Conservation (phyloP, 805 yeast genomes). For the Suhomyces kilbournensis region DNA sequence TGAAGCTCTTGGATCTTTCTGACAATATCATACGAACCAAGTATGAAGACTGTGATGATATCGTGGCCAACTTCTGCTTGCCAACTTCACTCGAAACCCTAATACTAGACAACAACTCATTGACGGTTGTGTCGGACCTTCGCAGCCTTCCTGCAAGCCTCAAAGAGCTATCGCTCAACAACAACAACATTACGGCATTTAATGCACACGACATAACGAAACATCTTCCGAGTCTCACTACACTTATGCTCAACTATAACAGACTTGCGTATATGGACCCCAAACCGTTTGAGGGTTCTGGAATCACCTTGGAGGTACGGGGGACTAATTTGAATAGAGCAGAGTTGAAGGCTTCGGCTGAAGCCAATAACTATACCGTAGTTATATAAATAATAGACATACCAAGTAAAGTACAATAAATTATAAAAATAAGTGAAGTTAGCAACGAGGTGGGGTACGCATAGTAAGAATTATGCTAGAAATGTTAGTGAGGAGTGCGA, state of each 20-base stretch:
- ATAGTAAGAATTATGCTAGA: no score
- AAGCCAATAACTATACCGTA: neutral
- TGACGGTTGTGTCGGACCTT: slow-evolving; percentile 18
- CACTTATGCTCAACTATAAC: neutral
- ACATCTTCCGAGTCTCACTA: slow-evolving; percentile 10
- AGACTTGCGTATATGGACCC: neutral
- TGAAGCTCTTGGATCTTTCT: slow-evolving; percentile 14
- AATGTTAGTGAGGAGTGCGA: no score
- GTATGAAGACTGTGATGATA: slow-evolving; percentile 13
- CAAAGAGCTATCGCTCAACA: slow-evolving; percentile 19
- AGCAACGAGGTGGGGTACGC: no score
- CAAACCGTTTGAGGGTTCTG: neutral
- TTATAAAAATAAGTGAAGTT: no score
- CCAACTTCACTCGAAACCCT: slow-evolving; percentile 24
- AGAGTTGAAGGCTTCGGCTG: neutral
- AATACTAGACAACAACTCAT: slow-evolving; percentile 23
- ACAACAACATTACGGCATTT: neutral
- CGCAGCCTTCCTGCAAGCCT: slow-evolving; percentile 26
- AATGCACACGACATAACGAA: neutral
- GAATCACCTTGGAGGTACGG: neutral
- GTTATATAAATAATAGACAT: neutral
- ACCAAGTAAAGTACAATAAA: no score
- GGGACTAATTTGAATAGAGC: neutral
- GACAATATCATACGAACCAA: slow-evolving; percentile 23
- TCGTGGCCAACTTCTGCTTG: slow-evolving; percentile 18